Conservation (phyloP, 768 basidiomycete species). For the Chalciporus pseudorubinellus region DNA sequence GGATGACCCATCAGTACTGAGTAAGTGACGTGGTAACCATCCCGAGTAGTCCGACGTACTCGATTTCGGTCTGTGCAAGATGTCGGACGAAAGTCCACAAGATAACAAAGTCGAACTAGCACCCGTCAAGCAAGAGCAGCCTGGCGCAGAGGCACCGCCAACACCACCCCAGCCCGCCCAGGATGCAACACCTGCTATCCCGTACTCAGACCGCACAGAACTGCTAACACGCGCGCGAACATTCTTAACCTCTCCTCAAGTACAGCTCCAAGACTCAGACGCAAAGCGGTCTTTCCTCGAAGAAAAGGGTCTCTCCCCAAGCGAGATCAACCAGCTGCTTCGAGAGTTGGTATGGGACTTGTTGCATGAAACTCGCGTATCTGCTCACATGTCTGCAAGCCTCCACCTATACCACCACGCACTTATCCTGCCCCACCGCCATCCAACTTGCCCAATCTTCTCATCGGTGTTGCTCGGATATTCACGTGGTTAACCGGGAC, state of each 20-base stretch:
- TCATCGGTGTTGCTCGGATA: constrained; percentile 59
- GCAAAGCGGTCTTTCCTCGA: constrained; percentile 63
- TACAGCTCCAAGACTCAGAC: constrained; percentile 51
- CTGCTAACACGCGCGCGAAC: constrained; percentile 54
- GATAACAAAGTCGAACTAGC: constrained; percentile 1
- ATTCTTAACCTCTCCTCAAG: constrained; percentile 67
- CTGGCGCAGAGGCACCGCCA: neutral
- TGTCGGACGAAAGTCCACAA: constrained; percentile 16
- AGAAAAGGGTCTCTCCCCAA: constrained; percentile 66
- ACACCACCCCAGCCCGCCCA: constrained; percentile 1
- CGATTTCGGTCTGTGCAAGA: neutral
- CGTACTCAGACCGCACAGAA: constrained; percentile 35
- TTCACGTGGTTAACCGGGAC: constrained; percentile 67
- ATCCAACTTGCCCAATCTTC: constrained; percentile 63
- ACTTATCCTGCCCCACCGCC: constrained; percentile 71
- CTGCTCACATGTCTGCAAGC: constrained; percentile 20
- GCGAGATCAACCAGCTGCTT: constrained; percentile 59
- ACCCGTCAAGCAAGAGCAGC: neutral
- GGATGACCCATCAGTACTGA: too few relatives aligned
- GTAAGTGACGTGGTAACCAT: too few relatives aligned
- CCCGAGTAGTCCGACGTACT: too few relatives aligned
- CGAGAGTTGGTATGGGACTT: constrained; percentile 48
- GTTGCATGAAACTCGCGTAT: neutral
- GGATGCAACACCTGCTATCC: neutral
- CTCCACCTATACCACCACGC: constrained; percentile 62